Conservation (phyloP, 176 grass and related monocot species). For the Elymus sibiricus region DNA sequence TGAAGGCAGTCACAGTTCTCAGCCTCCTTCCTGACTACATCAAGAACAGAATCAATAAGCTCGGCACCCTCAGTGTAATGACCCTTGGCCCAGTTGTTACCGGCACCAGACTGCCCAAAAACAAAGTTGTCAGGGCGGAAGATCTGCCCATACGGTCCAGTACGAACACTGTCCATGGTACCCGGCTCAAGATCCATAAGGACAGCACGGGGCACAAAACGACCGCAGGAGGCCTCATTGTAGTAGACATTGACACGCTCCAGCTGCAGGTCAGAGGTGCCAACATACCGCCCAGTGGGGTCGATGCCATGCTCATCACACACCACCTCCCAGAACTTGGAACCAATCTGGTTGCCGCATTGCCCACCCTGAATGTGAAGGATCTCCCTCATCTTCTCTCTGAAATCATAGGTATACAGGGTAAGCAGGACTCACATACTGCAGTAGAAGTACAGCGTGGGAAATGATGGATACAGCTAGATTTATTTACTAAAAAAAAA, state of each 20-base stretch:
- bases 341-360: slow-evolving; percentile 77
- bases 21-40: slow-evolving; percentile 80
- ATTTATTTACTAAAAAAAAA: background rate
- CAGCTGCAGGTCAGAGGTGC: slow-evolving; percentile 59
- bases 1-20: slow-evolving; percentile 83
- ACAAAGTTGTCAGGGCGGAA: slow-evolving; percentile 76
- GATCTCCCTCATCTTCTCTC: slow-evolving; percentile 73
- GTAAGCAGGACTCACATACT: background rate
- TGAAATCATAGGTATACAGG: background rate
- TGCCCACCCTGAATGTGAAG: slow-evolving; percentile 73
- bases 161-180: slow-evolving; percentile 74
- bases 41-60: slow-evolving; percentile 69
- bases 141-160: slow-evolving; percentile 67
- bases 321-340: slow-evolving; percentile 81
- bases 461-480: background rate
- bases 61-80: slow-evolving; percentile 77
- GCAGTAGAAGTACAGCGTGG: background rate
- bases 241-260: slow-evolving; percentile 88
- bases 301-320: slow-evolving; percentile 79
- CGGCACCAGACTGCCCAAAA: slow-evolving; percentile 72
- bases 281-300: slow-evolving; percentile 40
- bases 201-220: slow-evolving; percentile 67
- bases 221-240: slow-evolving; percentile 67
- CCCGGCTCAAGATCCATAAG: slow-evolving; percentile 88
- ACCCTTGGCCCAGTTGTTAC: slow-evolving; percentile 71